Percentiles rank a stretch among this genome's conserved stretches.
These are phyloP conservation scores for Exophiala xenobiotica DNA, from an alignment of 2,329 filamentous ascomycete species.

Conservation along the genomic window DNA sequence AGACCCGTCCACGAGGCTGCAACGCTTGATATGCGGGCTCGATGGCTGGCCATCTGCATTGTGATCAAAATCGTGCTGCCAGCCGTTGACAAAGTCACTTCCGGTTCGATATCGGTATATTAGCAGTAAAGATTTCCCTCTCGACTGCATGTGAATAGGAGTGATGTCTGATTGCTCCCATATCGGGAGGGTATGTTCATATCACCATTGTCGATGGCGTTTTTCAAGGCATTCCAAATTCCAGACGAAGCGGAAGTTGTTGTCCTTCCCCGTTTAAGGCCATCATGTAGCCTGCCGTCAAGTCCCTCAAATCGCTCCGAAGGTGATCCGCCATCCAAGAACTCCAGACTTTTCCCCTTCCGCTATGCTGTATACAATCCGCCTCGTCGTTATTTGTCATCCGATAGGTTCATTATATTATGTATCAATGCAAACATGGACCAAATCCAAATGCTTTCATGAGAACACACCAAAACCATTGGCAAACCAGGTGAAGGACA, in stretches of 20 bases:
- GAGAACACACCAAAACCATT: constrained; percentile 40
- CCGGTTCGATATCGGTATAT: neutral
- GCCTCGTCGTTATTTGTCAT: constrained; percentile 20
- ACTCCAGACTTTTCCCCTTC: constrained; percentile 5
- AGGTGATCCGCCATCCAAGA: constrained; percentile 6
- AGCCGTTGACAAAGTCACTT: neutral
- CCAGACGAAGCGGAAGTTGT: neutral
- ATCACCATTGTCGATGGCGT: neutral
- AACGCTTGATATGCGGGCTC: neutral
- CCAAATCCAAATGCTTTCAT: constrained; percentile 3
- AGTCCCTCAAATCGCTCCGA: neutral
- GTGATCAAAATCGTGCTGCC: neutral
- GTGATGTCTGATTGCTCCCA: neutral
- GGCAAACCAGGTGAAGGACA: constrained; percentile 57
- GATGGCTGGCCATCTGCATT: neutral
- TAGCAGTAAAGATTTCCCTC: neutral
- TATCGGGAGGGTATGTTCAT: neutral
- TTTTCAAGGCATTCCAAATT: constrained; percentile 1
- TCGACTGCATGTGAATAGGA: neutral
- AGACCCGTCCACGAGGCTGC: too few relatives aligned
- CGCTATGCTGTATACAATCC: constrained; percentile 21
- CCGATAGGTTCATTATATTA: constrained; percentile 18
- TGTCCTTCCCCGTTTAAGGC: constrained; percentile 3
- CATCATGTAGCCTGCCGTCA: constrained; percentile 1
- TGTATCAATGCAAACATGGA: constrained; percentile 8